Evolutionary conservation across 2,329 filamentous ascomycete genomes (phyloP).

Genomic region (Fonsecaea monophora): DNA sequence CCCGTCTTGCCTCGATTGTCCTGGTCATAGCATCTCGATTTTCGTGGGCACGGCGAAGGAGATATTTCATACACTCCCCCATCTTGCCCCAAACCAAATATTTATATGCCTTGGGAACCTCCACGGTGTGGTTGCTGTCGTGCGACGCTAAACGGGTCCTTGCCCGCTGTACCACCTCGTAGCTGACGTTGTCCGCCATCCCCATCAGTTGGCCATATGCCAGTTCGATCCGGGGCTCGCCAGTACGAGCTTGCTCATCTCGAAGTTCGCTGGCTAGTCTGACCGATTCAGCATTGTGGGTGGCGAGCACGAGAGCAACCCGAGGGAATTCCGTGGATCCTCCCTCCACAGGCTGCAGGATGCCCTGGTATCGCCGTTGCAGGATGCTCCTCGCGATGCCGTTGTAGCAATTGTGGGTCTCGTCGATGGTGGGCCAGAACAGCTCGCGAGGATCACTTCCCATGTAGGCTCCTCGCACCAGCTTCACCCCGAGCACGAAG

Average conservation of each 20-base stretch:
- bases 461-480: conserved; percentile 78
- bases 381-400: conserved; percentile 72
- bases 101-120: conserved; percentile 61
- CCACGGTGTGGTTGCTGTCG: conserved; percentile 42
- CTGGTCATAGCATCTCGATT: conserved; percentile 67
- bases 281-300: conserved; percentile 80
- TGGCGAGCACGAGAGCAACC: conserved; percentile 74
- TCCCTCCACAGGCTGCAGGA: conserved; percentile 56
- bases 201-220: conserved; percentile 65
- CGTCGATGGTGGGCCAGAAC: conserved; percentile 74
- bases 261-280: conserved; percentile 58
- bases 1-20: conserved; percentile 59
- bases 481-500: conserved; percentile 74
- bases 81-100: conserved; percentile 64
- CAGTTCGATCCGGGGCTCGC: conserved; percentile 55
- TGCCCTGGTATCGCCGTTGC: conserved; percentile 64
- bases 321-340: conserved; percentile 59
- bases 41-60: conserved; percentile 64
- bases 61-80: conserved; percentile 80
- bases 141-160: conserved; percentile 49
- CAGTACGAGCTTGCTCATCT: conserved; percentile 51
- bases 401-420: conserved; percentile 77
- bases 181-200: conserved; percentile 68
- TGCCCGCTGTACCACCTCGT: conserved; percentile 57
- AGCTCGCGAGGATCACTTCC: conserved; percentile 71